phyloP scores from a whole-genome alignment of 129 eudicot species.

The Flaveria sonorensis region DNA sequence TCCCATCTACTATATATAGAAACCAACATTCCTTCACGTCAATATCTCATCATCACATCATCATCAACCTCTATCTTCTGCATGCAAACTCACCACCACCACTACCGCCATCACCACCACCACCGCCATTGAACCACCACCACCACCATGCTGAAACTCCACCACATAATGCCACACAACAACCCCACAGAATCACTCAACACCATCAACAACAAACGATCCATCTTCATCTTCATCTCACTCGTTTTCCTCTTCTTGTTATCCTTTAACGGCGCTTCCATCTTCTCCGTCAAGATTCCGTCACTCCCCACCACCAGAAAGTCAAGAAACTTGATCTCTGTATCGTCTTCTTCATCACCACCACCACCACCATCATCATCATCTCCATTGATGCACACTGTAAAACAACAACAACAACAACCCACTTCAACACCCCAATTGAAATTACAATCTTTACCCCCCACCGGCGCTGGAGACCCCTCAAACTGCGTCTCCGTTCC shows the following conservation, averaged over 20 bases:
- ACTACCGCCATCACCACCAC: constrained; percentile 7
- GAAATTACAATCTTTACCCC: constrained; percentile 15
- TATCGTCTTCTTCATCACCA: constrained; percentile 16
- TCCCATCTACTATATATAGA: constrained; percentile 21
- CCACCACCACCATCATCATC: background rate
- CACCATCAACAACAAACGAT: constrained; percentile 25
- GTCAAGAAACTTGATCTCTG: constrained; percentile 49
- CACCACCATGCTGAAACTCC: background rate
- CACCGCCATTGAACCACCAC: constrained; percentile 9
- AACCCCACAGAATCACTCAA: constrained; percentile 1
- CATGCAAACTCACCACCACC: constrained; percentile 30
- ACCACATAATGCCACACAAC: background rate
- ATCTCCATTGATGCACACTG: constrained; percentile 27
- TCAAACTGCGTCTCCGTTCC: constrained; percentile 38
- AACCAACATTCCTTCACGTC: background rate
- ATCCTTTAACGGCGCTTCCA: constrained; percentile 49
- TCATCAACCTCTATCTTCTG: background rate
- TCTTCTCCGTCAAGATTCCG: constrained; percentile 52
- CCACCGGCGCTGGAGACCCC: constrained; percentile 38
- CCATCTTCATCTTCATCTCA: constrained; percentile 47
- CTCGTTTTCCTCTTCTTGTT: constrained; percentile 45
- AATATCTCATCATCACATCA: background rate
- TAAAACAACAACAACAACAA: constrained; percentile 12
- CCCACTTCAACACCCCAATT: constrained; percentile 22
- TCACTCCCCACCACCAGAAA: constrained; percentile 38